Evolutionary conservation across 805 yeast genomes (phyloP), one percentile per base, ranked within the genome.

Genomic region (Metschnikowia aberdeeniae): DNA sequence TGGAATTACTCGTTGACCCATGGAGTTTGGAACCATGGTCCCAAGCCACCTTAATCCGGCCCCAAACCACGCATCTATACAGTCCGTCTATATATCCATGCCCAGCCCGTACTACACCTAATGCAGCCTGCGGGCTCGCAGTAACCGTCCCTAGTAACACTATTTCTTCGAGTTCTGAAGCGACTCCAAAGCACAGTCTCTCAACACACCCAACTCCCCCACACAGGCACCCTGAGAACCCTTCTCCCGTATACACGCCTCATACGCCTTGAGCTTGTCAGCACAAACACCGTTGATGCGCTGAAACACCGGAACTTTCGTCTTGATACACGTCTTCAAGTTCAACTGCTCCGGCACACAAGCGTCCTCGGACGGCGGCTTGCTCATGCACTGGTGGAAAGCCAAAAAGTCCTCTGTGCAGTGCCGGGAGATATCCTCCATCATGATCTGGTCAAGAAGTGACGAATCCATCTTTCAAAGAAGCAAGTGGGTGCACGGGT

Each of bases 321-420:
- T 67, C 56, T 73, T 76, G 50, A 87, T 86, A 62, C 96, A 87
- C 14, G 57, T 53, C 13, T 87, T 75, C 31, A 87, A 70, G 14
- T 70, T 72, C 34, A 64, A 61, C 62, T 86, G 95, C 51, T 81
- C 76, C 33, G 60, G 61, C 0, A 66, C 61, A 58, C 95, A 87
- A 46, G 70, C 66, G 14, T 63, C 56, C 20, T 75, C 73, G 50
- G 71, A 69, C 10, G 79, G 80, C 33, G 82, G 82, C 26, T 68
- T 71, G 30, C 80, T 64, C 62, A 87, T 76, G 59, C 95, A 87
- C 56, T 78, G 80, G 62, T 87, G 92, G 62, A 83, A 87, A 24
- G 75, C 77, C 45, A 86, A 65, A 52, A 87, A 86, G 57, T 81
- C 76, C 49, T 78, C 80, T 0, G 95, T 93, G 61, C 96, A 87